phyloP scores from a whole-genome alignment of 306 rosid species.

The Acacia crassicarpa region DNA sequence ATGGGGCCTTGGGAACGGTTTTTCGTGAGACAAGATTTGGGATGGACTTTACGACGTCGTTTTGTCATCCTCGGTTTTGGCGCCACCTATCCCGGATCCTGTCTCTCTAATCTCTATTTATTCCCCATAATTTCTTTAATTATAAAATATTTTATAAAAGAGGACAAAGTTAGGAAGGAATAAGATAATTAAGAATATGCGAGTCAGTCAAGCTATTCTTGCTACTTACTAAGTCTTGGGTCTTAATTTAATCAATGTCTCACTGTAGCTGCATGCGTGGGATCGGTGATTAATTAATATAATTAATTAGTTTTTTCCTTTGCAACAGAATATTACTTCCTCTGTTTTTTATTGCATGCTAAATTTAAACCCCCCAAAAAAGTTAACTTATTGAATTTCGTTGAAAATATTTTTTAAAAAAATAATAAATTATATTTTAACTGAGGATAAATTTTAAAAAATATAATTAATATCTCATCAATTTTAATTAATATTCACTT shows the following conservation, averaged over 20 bases:
- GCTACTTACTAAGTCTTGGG: neutral
- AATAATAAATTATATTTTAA: too few relatives aligned
- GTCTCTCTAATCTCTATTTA: slow-evolving; percentile 14
- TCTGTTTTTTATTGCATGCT: too few relatives aligned
- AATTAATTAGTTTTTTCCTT: neutral
- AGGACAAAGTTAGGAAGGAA: slow-evolving; percentile 22
- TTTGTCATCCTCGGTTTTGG: slow-evolving; percentile 11
- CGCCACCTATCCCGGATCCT: slow-evolving; percentile 55
- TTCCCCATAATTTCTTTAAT: neutral
- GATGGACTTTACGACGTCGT: slow-evolving; percentile 43
- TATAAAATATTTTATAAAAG: too few relatives aligned
- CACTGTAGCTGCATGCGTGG: neutral
- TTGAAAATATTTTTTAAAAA: too few relatives aligned
- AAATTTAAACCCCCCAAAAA: too few relatives aligned
- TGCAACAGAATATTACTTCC: neutral
- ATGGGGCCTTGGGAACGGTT: neutral
- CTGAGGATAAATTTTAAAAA: too few relatives aligned
- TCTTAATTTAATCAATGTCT: neutral
- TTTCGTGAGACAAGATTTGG: neutral
- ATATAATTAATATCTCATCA: too few relatives aligned
- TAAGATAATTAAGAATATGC: neutral
- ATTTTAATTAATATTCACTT: too few relatives aligned
- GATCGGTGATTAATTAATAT: neutral
- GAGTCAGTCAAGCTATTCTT: slow-evolving; percentile 12
- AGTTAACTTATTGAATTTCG: too few relatives aligned